phyloP scores from a whole-genome alignment of 352 stramenopile species.

The Peronospora belbahrii region DNA sequence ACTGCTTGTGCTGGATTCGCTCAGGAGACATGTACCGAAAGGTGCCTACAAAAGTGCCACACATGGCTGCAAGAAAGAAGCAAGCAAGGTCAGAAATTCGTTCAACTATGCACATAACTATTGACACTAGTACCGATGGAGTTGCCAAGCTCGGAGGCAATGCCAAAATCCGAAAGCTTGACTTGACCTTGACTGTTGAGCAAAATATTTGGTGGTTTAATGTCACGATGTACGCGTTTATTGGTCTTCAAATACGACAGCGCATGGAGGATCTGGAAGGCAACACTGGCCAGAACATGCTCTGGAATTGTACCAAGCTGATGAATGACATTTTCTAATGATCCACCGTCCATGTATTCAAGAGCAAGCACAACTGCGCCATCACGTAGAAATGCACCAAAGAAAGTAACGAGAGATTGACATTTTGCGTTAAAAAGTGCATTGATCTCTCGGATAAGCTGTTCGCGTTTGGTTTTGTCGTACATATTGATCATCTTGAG shows the following conservation, averaged over 20 bases:
- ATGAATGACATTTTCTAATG: slow-evolving; percentile 83
- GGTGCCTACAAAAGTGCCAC: slow-evolving; percentile 91
- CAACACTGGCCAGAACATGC: slow-evolving; percentile 80
- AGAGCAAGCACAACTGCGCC: slow-evolving; percentile 86
- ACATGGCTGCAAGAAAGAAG: slow-evolving; percentile 64
- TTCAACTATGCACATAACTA: neutral
- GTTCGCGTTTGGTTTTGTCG: slow-evolving; percentile 77
- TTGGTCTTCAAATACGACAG: slow-evolving; percentile 92
- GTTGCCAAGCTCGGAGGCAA: slow-evolving; percentile 80
- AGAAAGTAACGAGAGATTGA: slow-evolving; percentile 85
- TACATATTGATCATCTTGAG: slow-evolving; percentile 88
- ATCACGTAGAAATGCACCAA: slow-evolving; percentile 86
- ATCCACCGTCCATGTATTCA: slow-evolving; percentile 92
- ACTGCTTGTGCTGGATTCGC: slow-evolving; percentile 82
- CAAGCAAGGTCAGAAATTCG: slow-evolving; percentile 8
- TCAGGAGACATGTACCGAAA: slow-evolving; percentile 92
- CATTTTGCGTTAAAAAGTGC: slow-evolving; percentile 80
- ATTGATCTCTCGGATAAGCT: slow-evolving; percentile 87
- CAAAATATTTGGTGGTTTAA: slow-evolving; percentile 96
- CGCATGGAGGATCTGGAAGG: slow-evolving; percentile 92
- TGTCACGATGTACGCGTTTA: slow-evolving; percentile 89
- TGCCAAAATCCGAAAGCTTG: slow-evolving; percentile 97
- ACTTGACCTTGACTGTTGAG: slow-evolving; percentile 86
- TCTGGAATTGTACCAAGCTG: slow-evolving; percentile 82
- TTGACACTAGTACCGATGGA: slow-evolving; percentile 50